Evolutionary conservation across 371 early-diverging fungal genomes (phyloP).

Genomic region (Actinomortierella ambigua): DNA sequence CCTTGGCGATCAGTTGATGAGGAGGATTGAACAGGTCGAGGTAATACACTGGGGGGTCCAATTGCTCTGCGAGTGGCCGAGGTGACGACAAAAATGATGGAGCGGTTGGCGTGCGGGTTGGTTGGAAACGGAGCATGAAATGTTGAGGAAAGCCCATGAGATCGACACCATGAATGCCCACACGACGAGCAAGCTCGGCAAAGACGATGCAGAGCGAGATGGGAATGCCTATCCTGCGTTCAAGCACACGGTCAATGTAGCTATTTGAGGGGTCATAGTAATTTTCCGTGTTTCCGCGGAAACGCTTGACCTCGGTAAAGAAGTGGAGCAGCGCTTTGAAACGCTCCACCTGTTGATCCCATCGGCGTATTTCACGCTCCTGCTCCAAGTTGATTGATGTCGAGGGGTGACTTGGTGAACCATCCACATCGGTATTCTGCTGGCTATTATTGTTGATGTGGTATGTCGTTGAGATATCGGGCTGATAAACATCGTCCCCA

Average conservation of each 20-base stretch:
- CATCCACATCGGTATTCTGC: background rate
- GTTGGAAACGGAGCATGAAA: conserved; percentile 42
- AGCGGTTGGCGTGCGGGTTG: conserved; percentile 5
- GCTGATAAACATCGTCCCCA: background rate
- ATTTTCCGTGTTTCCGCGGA: conserved; percentile 42
- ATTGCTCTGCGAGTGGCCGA: background rate
- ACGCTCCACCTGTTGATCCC: conserved; percentile 20
- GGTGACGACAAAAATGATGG: background rate
- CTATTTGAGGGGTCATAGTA: conserved; percentile 45
- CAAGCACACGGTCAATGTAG: conserved; percentile 39
- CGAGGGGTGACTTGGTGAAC: conserved; percentile 7
- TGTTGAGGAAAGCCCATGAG: conserved; percentile 43
- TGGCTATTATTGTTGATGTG: background rate
- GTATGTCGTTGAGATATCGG: background rate
- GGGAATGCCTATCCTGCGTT: conserved; percentile 38
- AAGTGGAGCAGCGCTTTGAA: conserved; percentile 27
- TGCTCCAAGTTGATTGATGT: background rate
- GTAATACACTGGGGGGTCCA: conserved; percentile 23
- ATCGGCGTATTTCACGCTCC: conserved; percentile 8
- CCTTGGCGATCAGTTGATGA: conserved; percentile 17
- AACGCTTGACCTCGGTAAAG: conserved; percentile 27
- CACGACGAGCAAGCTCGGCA: conserved; percentile 40
- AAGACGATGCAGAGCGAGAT: conserved; percentile 42
- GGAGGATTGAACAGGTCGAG: conserved; percentile 40
- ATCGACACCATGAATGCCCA: conserved; percentile 34